Conservation (phyloP, 2,329 filamentous ascomycete genomes). For the Trichoderma afroharzianum region DNA sequence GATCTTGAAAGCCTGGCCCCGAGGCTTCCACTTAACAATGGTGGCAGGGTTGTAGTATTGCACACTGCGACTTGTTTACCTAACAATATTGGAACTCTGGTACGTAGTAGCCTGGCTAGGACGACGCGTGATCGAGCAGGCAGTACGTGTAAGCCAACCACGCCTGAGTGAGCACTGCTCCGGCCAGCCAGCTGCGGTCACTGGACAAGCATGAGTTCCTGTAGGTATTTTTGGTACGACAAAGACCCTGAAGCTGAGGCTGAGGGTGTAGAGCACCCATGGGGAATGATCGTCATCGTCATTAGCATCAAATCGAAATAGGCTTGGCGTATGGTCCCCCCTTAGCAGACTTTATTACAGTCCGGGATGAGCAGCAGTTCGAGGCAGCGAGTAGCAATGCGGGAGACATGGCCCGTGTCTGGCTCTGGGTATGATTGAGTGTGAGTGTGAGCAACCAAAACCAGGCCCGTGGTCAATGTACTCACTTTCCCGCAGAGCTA, state of each 20-base stretch:
- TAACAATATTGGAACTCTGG: background rate
- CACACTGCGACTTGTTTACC: background rate
- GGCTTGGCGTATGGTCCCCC: background rate
- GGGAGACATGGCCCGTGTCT: background rate
- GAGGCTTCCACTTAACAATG: background rate
- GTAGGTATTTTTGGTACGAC: background rate
- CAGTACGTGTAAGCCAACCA: background rate
- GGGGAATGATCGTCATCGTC: slow-evolving; percentile 7
- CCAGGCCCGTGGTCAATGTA: background rate
- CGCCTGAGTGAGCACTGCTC: background rate
- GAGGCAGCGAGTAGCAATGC: background rate
- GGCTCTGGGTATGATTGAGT: background rate
- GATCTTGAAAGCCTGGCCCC: background rate
- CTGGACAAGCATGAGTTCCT: background rate
- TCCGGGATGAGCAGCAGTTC: background rate
- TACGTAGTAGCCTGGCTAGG: background rate
- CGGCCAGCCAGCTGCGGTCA: background rate
- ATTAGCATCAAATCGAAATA: background rate
- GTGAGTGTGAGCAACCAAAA: background rate
- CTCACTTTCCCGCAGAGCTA: background rate
- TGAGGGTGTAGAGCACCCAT: slow-evolving; percentile 1
- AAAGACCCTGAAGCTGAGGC: slow-evolving; percentile 12
- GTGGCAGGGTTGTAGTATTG: background rate
- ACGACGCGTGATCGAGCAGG: background rate
- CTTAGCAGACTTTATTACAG: background rate